Percentiles rank a stretch among this genome's conserved stretches.
Evolutionary conservation across 768 basidiomycete genomes (phyloP).

Genomic region (Panellus pusillus): DNA sequence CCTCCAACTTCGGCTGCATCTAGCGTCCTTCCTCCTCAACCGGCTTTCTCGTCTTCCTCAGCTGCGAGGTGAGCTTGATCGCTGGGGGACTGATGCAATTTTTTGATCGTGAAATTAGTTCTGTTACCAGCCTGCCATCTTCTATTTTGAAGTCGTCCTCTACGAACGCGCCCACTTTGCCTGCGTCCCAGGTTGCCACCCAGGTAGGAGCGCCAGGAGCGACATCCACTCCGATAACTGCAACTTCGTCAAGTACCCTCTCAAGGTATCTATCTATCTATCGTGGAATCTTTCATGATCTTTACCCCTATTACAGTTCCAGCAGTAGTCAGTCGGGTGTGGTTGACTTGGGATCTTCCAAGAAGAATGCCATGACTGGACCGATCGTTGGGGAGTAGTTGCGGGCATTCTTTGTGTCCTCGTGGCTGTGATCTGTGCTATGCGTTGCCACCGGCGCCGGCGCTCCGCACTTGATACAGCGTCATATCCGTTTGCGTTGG

Average conservation of each 20-base stretch:
- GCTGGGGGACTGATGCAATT: not conserved
- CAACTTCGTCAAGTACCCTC: not conserved
- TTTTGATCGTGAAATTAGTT: not conserved
- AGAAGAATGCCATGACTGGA: slow-evolving; percentile 8
- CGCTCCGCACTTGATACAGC: not conserved
- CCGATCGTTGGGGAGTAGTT: slow-evolving; percentile 11
- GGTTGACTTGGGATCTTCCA: not conserved
- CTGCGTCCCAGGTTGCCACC: not conserved
- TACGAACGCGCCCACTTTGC: not conserved
- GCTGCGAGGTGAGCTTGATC: not conserved
- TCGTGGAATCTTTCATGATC: not conserved
- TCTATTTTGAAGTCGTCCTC: not conserved
- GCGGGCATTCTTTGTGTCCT: slow-evolving; percentile 7
- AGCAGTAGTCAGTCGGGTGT: not conserved
- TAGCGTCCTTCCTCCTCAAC: not conserved
- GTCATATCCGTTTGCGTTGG: slow-evolving; percentile 9
- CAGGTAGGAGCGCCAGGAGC: not conserved
- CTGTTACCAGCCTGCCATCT: not conserved
- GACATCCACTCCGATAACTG: not conserved
- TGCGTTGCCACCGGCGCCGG: slow-evolving; percentile 11
- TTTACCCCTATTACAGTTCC: slow-evolving; percentile 1
- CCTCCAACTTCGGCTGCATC: too few relatives aligned
- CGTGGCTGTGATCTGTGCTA: slow-evolving; percentile 6
- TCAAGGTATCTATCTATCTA: not conserved
- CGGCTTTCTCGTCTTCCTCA: not conserved